Evolutionary conservation across 768 basidiomycete genomes (phyloP), one percentile per base, ranked within the genome.

Genomic region (Hygrocybe coccinea): DNA sequence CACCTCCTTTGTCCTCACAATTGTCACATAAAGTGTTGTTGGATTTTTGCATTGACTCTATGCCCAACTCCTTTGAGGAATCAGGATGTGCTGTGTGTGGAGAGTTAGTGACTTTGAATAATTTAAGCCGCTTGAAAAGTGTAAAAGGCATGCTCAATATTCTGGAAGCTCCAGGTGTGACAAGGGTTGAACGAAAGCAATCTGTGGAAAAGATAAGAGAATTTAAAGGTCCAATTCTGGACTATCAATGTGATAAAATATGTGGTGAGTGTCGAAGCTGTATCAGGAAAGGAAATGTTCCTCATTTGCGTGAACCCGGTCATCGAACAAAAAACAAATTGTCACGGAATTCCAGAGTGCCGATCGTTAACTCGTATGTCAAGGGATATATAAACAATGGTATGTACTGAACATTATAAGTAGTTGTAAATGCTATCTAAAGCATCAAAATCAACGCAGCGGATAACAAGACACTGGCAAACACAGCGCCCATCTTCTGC

Each of bases 31-130:
- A 10, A 21, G 24, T 52, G 5, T 34, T 45, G n/a, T 34, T 21
- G 29, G 41, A 52, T 36, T 57, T 52, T n/a, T 57, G 56, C 34
- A 41, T 15, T 2, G 48, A 44, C 33, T 54, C 35, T 19, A 9
- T 3, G 15, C 56, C 56, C 7, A 22, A 44, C 4, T 17, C 29
- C 3, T 52, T 69, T 39, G 57, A 65, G 46, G 70, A 71, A 54
- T 52, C 52, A 24, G 68, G 69, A n/a, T 72, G 70, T 63, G 65
- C 66, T 3, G 68, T 71, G 14, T 71, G 70, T 59, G 69, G 66
- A 3, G 38, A 59, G 35, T 53, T 69, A 17, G 56, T 33, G 2
- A 52, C 53, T 12, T 5, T 53, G 2, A 19, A 5, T 1, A 22
- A 58, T 14, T 45, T 64, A 15, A 58, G 33, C 17, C 34, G 9